These are phyloP conservation scores for Chenopodium formosanum DNA, from an alignment of 148 eudicot genomes.

Conservation along the genomic window DNA sequence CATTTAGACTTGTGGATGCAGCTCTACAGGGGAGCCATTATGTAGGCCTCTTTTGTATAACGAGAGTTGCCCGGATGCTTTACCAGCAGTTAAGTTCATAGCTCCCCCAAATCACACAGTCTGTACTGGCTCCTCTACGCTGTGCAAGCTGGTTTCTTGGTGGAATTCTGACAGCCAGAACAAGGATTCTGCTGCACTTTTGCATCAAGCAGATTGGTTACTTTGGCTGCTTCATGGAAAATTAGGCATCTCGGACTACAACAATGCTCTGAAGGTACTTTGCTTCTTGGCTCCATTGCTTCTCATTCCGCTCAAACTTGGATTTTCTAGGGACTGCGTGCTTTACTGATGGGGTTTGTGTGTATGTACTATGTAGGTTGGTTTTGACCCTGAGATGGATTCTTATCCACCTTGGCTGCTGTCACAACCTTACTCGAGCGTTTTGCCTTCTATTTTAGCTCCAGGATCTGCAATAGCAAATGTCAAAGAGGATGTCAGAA, in stretches of 20 bases:
- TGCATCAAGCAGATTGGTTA: conserved; percentile 98
- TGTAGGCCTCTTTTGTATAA: conserved; percentile 78
- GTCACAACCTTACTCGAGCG: conserved; percentile 70
- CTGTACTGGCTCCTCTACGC: conserved; percentile 84
- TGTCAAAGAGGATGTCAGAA: conserved; percentile 59
- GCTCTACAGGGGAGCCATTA: conserved; percentile 79
- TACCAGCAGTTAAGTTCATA: conserved; percentile 72
- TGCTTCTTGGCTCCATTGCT: not conserved
- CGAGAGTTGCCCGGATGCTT: conserved; percentile 82
- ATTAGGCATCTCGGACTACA: conserved; percentile 91
- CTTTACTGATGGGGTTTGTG: not conserved
- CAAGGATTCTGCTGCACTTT: conserved; percentile 60
- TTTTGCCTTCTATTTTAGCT: conserved; percentile 67
- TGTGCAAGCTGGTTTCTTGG: conserved; percentile 97
- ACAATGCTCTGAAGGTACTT: conserved; percentile 86
- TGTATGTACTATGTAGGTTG: conserved; percentile 48
- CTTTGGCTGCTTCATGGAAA: conserved; percentile 96
- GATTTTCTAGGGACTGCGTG: not conserved
- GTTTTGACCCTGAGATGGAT: conserved; percentile 88
- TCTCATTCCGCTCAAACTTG: not conserved
- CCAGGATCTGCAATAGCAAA: conserved; percentile 76
- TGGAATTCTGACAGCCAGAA: conserved; percentile 57
- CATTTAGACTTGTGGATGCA: conserved; percentile 39
- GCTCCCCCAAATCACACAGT: conserved; percentile 94
- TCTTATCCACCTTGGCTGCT: conserved; percentile 84